Evolutionary conservation across 2,329 filamentous ascomycete species (phyloP), one percentile per base, ranked within the genome.

Genomic region (Drechslerella dactyloides): DNA sequence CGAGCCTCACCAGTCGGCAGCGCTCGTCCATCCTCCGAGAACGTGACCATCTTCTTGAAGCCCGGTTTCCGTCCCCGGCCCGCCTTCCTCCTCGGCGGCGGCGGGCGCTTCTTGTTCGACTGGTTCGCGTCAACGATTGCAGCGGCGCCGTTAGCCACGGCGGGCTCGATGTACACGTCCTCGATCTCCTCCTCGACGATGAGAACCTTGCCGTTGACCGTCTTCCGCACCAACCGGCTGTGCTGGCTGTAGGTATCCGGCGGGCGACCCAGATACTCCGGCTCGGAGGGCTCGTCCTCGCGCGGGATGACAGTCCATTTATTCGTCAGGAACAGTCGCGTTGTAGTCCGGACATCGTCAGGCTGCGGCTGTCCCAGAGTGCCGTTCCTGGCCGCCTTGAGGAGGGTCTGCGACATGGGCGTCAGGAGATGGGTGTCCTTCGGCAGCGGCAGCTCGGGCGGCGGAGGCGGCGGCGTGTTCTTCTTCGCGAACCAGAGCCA

Each of bases 381-480:
- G 6, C 76, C 75, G 6, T 75, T 75, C 57, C 76, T 74, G 19
- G 76, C 76, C 2, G 76, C 76, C 37, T 76, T 75, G 5, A 77
- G 74, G 27, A 77, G 76, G 10, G 74, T 76, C 40, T 75, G 75
- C 1, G 76, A 76, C 73, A 76, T 76, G 7, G 74, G 74, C 1
- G 75, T 75, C 15, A 77, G 68, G 46, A 77, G 75, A 54, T 76
- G 74, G 10, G 76, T 74, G 64, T 77, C 76, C 66, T 77, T 77
- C 8, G 76, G 76, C 1, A 77, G 74, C 10, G 76, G 76, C 21
- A 76, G 74, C 40, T 77, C 76, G 0, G 76, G 75, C 3, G 70
- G 75, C 1, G 75, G 75, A 1, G 73, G 69, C 0, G 76, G 72
- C 4, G 75, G 73, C 5, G 72, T 62, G 46, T 75, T 65, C 10